A percentile compares a stretch with the other conserved stretches of the same genome.
Conservation (phyloP, 352 stramenopile species). For the Globisporangium okanoganense region DNA sequence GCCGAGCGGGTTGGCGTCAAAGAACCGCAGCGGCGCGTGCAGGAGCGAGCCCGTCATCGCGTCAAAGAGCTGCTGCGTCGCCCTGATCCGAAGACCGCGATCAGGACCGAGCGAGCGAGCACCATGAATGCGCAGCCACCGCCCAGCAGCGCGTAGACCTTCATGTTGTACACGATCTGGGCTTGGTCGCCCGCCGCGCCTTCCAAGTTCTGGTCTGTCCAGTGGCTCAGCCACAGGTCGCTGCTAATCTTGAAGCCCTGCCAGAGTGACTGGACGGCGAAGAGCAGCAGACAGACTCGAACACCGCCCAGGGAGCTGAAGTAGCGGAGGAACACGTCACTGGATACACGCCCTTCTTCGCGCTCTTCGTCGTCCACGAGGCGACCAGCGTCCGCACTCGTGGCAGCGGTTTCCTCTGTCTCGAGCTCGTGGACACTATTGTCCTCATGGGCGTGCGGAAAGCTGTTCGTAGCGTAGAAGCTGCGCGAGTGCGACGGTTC, state of each 20-base stretch:
- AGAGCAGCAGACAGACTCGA: slow-evolving; percentile 11
- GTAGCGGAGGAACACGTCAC: slow-evolving; percentile 29
- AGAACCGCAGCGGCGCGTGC: slow-evolving; percentile 82
- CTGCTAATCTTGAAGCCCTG: slow-evolving; percentile 18
- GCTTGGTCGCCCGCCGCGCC: background rate
- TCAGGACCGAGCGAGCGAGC: slow-evolving; percentile 13
- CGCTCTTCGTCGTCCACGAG: slow-evolving; percentile 41
- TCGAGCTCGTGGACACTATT: background rate
- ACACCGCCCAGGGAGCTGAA: slow-evolving; percentile 32
- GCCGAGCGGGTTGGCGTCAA: slow-evolving; percentile 84
- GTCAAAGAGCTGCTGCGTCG: slow-evolving; percentile 60
- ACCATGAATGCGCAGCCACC: slow-evolving; percentile 22
- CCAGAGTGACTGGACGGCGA: slow-evolving; percentile 11
- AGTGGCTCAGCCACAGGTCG: slow-evolving; percentile 26
- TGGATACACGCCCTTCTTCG: slow-evolving; percentile 33
- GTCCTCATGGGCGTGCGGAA: background rate
- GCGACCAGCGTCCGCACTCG: slow-evolving; percentile 1
- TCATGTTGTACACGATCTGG: slow-evolving; percentile 15
- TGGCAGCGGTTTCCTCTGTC: slow-evolving; percentile 1
- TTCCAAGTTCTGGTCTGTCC: slow-evolving; percentile 6
- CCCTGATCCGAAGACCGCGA: slow-evolving; percentile 25
- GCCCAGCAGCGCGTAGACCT: slow-evolving; percentile 21
- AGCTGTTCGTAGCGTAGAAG: background rate
- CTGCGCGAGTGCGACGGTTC: background rate
- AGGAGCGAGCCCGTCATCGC: slow-evolving; percentile 71